phyloP scores from a whole-genome alignment of 176 grass and related monocot genomes.

The Pontederia paniculata region DNA sequence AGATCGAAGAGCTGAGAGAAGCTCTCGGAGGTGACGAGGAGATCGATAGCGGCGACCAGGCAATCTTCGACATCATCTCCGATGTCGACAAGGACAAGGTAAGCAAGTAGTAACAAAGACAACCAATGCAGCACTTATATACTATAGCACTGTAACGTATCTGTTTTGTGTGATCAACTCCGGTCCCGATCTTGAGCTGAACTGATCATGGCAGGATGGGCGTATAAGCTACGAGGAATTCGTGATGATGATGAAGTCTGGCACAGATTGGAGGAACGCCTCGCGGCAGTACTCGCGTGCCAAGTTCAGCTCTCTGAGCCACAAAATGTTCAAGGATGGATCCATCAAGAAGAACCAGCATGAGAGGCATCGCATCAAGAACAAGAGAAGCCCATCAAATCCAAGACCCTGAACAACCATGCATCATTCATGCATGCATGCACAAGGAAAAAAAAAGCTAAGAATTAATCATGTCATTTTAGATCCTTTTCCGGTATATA shows the following conservation, averaged over 20 bases:
- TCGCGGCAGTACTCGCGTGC: constrained; percentile 51
- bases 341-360: not conserved
- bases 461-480: too few species aligned
- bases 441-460: too few species aligned
- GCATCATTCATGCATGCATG: too few species aligned
- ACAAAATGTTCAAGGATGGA: constrained; percentile 39
- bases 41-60: constrained; percentile 39
- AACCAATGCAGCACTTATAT: too few species aligned
- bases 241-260: constrained; percentile 85
- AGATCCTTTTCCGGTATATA: too few species aligned
- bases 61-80: constrained; percentile 51
- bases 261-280: constrained; percentile 74
- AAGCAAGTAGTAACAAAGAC: not conserved
- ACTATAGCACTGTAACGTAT: not conserved
- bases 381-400: too few species aligned
- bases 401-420: too few species aligned
- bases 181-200: not conserved
- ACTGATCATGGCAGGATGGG: constrained; percentile 48
- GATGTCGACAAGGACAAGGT: constrained; percentile 79
- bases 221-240: constrained; percentile 76
- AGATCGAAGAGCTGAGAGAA: constrained; percentile 72
- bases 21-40: constrained; percentile 56
- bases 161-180: not conserved
- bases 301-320: constrained; percentile 52
- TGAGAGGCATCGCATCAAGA: too few species aligned